phyloP scores from a whole-genome alignment of 2,329 filamentous ascomycete genomes.

The Blastomyces gilchristii region DNA sequence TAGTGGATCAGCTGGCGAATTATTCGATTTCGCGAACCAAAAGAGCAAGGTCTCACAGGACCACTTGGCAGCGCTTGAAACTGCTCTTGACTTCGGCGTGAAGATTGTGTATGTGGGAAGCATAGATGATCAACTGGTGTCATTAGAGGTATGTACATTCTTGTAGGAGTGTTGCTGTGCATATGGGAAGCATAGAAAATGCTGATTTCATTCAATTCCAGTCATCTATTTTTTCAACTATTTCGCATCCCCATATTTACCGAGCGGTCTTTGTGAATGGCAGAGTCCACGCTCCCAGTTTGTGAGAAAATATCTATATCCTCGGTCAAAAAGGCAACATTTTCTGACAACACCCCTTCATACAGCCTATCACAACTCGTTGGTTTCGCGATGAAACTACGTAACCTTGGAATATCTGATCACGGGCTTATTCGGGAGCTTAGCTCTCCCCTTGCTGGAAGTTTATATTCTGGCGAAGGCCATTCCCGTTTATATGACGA shows the following conservation, averaged over 20 bases:
- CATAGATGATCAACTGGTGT: slow-evolving; percentile 93
- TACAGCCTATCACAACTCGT: slow-evolving; percentile 71
- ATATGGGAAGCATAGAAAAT: background rate
- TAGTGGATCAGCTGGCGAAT: slow-evolving; percentile 80
- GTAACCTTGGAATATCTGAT: slow-evolving; percentile 85
- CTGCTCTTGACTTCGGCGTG: slow-evolving; percentile 66
- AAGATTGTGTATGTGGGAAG: slow-evolving; percentile 82
- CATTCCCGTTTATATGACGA: slow-evolving; percentile 93
- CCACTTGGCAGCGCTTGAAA: slow-evolving; percentile 65
- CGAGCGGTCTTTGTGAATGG: slow-evolving; percentile 94
- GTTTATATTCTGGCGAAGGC: slow-evolving; percentile 81
- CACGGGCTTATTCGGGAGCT: slow-evolving; percentile 89
- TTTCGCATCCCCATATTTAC: slow-evolving; percentile 85
- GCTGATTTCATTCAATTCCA: slow-evolving; percentile 15
- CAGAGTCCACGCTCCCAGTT: slow-evolving; percentile 82
- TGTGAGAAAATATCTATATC: slow-evolving; percentile 40
- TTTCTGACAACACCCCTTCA: background rate
- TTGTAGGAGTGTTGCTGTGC: background rate
- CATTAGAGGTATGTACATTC: slow-evolving; percentile 57
- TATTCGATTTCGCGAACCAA: slow-evolving; percentile 85
- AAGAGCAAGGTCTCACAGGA: slow-evolving; percentile 72
- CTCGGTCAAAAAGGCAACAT: background rate
- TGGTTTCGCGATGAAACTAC: slow-evolving; percentile 83
- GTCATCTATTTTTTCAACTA: slow-evolving; percentile 78
- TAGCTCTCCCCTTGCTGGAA: slow-evolving; percentile 77